Percentiles rank a stretch among this genome's conserved stretches.
Evolutionary conservation across 2,329 filamentous ascomycete species (phyloP).

Genomic region (Cladophialophora chaetospira): DNA sequence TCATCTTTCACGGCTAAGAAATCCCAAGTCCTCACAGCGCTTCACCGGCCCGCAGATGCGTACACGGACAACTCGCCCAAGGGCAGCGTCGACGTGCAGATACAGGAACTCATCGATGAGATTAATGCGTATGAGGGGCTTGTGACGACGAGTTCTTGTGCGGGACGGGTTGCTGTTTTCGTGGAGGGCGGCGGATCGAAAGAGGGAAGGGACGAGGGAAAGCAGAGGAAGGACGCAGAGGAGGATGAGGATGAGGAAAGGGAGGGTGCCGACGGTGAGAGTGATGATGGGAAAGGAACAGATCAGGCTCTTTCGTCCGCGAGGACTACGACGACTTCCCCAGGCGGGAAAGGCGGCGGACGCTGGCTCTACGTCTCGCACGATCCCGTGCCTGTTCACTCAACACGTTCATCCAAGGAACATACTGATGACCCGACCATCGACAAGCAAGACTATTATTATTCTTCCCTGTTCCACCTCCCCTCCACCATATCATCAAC

Average conservation of each 20-base stretch:
- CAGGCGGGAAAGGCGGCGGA: conserved; percentile 84
- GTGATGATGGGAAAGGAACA: neutral
- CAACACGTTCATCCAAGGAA: conserved; percentile 24
- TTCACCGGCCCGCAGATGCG: conserved; percentile 67
- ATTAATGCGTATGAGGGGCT: conserved; percentile 75
- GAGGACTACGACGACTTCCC: conserved; percentile 46
- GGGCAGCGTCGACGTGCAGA: conserved; percentile 78
- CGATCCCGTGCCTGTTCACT: conserved; percentile 58
- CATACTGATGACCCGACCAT: neutral
- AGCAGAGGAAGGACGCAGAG: neutral
- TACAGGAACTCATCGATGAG: conserved; percentile 69
- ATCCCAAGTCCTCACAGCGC: conserved; percentile 68
- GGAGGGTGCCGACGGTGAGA: neutral
- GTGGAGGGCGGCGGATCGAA: conserved; percentile 68
- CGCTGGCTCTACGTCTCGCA: conserved; percentile 89
- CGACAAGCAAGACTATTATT: no score
- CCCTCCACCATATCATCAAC: neutral
- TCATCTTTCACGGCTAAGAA: conserved; percentile 64
- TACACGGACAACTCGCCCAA: conserved; percentile 88
- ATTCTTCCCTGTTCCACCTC: neutral
- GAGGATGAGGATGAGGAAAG: neutral
- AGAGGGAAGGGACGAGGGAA: conserved; percentile 5
- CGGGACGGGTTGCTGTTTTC: conserved; percentile 83
- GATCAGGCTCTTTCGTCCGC: neutral
- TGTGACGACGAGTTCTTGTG: conserved; percentile 92